These are phyloP conservation scores for Ogataea philodendri DNA, from an alignment of 805 yeast genomes.

Conservation along the genomic window DNA sequence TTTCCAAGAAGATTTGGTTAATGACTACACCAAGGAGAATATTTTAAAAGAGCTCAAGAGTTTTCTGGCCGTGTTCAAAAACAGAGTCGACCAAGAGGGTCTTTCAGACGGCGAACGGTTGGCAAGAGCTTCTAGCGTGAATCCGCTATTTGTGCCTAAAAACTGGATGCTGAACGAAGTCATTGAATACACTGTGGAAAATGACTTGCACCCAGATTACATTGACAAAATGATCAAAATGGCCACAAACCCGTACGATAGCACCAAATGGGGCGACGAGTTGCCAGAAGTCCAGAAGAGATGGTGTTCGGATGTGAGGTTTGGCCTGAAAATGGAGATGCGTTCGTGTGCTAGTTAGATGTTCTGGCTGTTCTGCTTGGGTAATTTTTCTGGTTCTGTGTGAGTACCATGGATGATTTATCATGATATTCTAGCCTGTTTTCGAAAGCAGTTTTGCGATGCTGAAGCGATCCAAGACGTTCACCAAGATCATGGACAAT, in stretches of 20 bases:
- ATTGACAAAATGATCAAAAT: conserved; percentile 64
- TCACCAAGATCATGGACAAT: conserved; percentile 1
- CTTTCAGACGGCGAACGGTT: conserved; percentile 40
- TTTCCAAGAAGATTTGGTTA: conserved; percentile 27
- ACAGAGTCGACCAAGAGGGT: conserved; percentile 36
- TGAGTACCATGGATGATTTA: no score
- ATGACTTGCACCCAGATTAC: conserved; percentile 47
- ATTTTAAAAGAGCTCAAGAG: conserved; percentile 39
- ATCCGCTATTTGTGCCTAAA: conserved; percentile 81
- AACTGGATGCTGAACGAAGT: conserved; percentile 88
- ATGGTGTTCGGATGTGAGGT: conserved; percentile 53
- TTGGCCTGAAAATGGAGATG: conserved; percentile 58
- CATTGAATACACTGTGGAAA: conserved; percentile 53
- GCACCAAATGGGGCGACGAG: conserved; percentile 63
- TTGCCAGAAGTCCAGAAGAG: conserved; percentile 63
- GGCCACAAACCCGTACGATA: conserved; percentile 74
- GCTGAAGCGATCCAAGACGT: conserved; percentile 2
- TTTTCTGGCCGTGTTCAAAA: conserved; percentile 55
- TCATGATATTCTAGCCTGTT: no score
- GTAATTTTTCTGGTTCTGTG: conserved; percentile 4
- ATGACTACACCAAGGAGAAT: conserved; percentile 36
- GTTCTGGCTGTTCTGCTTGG: not conserved
- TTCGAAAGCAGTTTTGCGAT: not conserved
- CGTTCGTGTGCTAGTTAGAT: conserved; percentile 64
- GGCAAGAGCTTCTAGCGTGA: conserved; percentile 43